Percentiles rank a stretch among this genome's conserved stretches.
phyloP scores from a whole-genome alignment of 495 filamentous ascomycete species.

The Cryomyces minteri region DNA sequence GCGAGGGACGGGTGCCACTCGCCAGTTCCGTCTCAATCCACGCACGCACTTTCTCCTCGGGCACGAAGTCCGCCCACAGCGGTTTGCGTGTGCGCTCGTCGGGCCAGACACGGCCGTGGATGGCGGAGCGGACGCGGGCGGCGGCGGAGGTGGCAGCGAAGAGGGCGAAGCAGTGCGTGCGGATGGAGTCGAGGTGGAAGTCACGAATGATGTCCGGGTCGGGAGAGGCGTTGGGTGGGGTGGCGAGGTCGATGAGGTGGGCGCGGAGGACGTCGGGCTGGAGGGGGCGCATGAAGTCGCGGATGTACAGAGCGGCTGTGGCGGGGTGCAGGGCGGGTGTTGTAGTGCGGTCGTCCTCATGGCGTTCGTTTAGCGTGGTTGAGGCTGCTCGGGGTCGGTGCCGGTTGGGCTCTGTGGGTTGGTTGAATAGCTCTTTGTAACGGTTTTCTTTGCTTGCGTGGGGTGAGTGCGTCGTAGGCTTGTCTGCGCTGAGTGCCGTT shows the following conservation, averaged over 20 bases:
- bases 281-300: conserved; percentile 77
- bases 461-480: neutral
- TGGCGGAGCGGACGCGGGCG: conserved; percentile 51
- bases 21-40: conserved; percentile 51
- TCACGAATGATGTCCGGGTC: conserved; percentile 33
- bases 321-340: conserved; percentile 63
- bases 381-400: neutral
- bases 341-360: conserved; percentile 29
- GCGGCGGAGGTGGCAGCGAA: conserved; percentile 54
- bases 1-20: conserved; percentile 15
- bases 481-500: neutral
- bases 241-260: conserved; percentile 76
- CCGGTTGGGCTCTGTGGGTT: neutral
- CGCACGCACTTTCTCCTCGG: conserved; percentile 46
- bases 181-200: conserved; percentile 70
- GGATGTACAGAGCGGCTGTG: conserved; percentile 77
- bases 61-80: conserved; percentile 83
- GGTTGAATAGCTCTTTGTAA: conserved; percentile 1
- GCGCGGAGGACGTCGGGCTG: conserved; percentile 40
- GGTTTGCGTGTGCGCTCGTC: conserved; percentile 68
- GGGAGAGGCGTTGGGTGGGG: conserved; percentile 70
- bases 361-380: neutral
- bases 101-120: conserved; percentile 74
- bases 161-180: conserved; percentile 67
- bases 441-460: neutral